Evolutionary conservation across 345 rosid genomes (phyloP), one percentile per base, ranked within the genome.

Genomic region (Salix dunnii): DNA sequence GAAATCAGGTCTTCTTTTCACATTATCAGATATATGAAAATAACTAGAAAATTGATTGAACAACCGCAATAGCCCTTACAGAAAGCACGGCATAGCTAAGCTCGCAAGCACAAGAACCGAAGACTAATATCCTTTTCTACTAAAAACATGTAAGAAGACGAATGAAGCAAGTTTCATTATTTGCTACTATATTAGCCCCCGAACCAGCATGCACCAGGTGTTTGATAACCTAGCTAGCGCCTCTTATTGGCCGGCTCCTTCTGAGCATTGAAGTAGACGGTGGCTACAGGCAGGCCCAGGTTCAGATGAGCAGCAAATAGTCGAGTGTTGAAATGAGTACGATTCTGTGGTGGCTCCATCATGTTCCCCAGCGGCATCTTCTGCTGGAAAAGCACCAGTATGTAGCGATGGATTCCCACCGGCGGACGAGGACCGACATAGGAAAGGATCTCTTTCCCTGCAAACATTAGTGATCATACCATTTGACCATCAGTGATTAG

Each of bases 381-480:
- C 74, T 92, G 97, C 75, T 83, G 81, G 85, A 90, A 94, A 20
- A 94, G 88, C 79, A 91, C 94, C 25, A 91, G 30, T 58, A 92
- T 88, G 86, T 82, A 92, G 68, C 98, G 92, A 83, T 92, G 98
- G 55, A 94, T 92, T 23, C 98, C 98, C 43, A 92, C 89, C 46
- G 90, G 91, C 8, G 98, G 98, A n/a, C 87, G 82, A 7, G 98
- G 98, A 2, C 90, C 92, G 78, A 84, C 71, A 75, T 91, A 91
- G 0, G 90, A 79, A 48, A 90, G 72, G 28, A 91, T 82, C 89
- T 91, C 98, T 35, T 76, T 91, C 74, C 98, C 98, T 94, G 81
- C 74, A 48, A 73, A 7, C 27, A 12, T 46, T 46, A 23, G 8
- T 21, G 35, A 33, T 33, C 23, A 58, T 18, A 18, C 69, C 49